These are phyloP conservation scores for Arbutus unedo DNA, from an alignment of 148 eudicot species.

Conservation along the genomic window DNA sequence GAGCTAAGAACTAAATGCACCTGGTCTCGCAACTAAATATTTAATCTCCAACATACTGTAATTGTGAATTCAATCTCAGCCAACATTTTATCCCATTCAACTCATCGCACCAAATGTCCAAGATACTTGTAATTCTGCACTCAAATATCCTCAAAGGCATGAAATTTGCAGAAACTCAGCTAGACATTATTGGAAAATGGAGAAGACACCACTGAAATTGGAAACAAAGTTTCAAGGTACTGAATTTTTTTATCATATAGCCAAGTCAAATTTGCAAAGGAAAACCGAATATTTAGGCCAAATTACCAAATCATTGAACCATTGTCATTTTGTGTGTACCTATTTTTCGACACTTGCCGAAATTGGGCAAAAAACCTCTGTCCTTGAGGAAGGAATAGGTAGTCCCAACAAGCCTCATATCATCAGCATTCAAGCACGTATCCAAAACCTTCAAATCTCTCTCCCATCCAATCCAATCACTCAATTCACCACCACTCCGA, in stretches of 20 bases:
- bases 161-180: neutral
- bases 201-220: neutral
- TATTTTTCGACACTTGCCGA: constrained; percentile 72
- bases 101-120: too few relatives aligned
- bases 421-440: constrained; percentile 90
- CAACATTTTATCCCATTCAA: neutral
- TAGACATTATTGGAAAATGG: neutral
- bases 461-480: constrained; percentile 36
- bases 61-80: neutral
- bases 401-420: constrained; percentile 74
- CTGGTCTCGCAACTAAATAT: neutral
- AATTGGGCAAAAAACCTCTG: constrained; percentile 62
- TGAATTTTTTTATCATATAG: neutral
- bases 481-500: neutral
- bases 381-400: constrained; percentile 76
- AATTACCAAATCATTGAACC: neutral
- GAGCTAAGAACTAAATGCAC: neutral
- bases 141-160: neutral
- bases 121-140: neutral
- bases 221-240: neutral
- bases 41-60: neutral
- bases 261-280: neutral
- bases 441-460: constrained; percentile 91
- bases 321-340: constrained; percentile 32
- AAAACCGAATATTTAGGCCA: neutral